These are phyloP conservation scores for Zizania latifolia DNA, from an alignment of 176 grass and related monocot genomes.

Conservation along the genomic window DNA sequence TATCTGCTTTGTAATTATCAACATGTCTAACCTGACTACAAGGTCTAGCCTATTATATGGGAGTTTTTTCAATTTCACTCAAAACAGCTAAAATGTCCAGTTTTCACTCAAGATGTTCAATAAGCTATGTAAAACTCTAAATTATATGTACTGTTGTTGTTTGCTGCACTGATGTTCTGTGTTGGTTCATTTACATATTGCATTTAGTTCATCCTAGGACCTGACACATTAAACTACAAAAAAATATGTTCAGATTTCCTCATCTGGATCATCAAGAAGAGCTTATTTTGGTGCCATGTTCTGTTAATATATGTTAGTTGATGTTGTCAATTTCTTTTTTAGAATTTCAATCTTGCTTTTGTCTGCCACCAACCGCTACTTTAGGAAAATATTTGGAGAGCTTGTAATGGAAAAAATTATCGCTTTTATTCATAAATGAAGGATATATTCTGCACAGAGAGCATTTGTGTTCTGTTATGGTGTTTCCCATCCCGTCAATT, in stretches of 20 bases:
- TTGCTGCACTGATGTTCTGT: neutral
- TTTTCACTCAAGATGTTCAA: neutral
- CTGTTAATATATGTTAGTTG: neutral
- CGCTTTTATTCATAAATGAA: neutral
- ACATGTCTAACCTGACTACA: too few species aligned
- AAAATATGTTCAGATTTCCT: neutral
- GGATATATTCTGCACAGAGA: neutral
- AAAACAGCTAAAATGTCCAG: too few species aligned
- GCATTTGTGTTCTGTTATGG: neutral
- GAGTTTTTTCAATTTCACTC: too few species aligned
- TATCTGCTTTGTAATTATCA: too few species aligned
- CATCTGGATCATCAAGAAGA: neutral
- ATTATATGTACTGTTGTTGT: neutral
- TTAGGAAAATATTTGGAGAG: neutral
- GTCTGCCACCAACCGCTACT: neutral
- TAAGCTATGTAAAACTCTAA: neutral
- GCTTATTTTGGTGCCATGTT: neutral
- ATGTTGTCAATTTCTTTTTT: neutral
- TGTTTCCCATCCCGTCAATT: neutral
- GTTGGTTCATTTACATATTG: neutral
- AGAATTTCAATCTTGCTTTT: neutral
- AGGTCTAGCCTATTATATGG: too few species aligned
- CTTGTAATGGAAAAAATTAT: neutral
- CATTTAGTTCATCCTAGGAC: slow-evolving; percentile 4
- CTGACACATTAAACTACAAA: neutral